Base-by-base conservation (phyloP, 495 filamentous ascomycete genomes). In the Margaritispora aquatica region DNA sequence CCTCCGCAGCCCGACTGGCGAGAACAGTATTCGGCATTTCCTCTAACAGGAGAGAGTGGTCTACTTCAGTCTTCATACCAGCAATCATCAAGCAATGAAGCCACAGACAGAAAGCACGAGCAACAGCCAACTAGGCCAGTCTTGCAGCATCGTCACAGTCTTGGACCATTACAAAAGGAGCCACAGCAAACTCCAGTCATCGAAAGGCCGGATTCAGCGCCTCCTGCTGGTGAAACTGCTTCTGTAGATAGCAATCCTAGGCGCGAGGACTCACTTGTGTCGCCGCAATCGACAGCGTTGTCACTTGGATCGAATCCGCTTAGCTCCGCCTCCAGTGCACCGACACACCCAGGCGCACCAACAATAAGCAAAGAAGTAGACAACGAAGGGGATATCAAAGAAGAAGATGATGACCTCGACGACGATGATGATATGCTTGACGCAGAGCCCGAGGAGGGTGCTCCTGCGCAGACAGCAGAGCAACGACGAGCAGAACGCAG, bases 401-500 rank as follows among this genome's bases (percentile, higher is more conserved):
- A 75, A 15, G 70, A 78, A 22, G 67, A 62, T 2, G 69, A 85
- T 59, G 82, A 82, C 53, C 34, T 57, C 23, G 77, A 75, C 8
- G 70, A 78, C 21, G 67, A 62, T 2, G 69, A 85, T 13, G 79
- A 83, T 22, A 74, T 77, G 27, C 46, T 80, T 8, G 77, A 77
- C 26, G 75, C 77, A 46, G 78, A 79, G 15, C 74, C 77, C 26
- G 79, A 71, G 13, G 77, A 78, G 17, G 67, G 59, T 4, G 69
- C 71, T n/a, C 60, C 64, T 8, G 75, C 79, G 15, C 84, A 84
- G 60, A 87, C 85, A 23, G 83, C 82, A 11, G 84, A 84, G 13
- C 88, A 90, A 71, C 75, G 85, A 58, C 80, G 85, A 20, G 87
- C 86, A 27, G 89, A 94, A 62, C 88, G 92, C 69, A 85, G 92